Evolutionary conservation across 768 basidiomycete genomes (phyloP).

Genomic region (Kwoniella pini): DNA sequence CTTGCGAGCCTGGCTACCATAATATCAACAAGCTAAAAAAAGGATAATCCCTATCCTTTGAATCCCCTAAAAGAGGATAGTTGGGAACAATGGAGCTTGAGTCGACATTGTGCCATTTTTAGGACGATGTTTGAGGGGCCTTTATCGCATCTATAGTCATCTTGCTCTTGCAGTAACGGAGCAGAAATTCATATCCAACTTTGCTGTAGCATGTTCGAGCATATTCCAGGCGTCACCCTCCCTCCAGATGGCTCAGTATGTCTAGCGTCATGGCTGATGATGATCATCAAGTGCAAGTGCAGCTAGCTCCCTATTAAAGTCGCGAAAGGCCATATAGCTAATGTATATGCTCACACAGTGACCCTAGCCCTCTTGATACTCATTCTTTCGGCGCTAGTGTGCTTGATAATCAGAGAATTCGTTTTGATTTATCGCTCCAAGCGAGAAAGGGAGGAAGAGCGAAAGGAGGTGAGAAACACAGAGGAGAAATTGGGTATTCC

Average conservation of each 20-base stretch:
- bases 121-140: too few species aligned
- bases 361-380: not conserved
- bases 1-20: too few species aligned
- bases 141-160: too few species aligned
- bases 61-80: too few species aligned
- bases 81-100: too few species aligned
- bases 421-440: not conserved
- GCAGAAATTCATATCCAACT: too few species aligned
- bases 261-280: conserved; percentile 1
- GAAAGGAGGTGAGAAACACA: not conserved
- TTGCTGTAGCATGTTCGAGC: conserved; percentile 8
- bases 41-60: too few species aligned
- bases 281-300: conserved; percentile 1
- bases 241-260: conserved; percentile 6
- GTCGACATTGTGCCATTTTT: too few species aligned
- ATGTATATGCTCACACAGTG: not conserved
- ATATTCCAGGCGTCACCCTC: conserved; percentile 1
- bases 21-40: too few species aligned
- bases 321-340: too few species aligned
- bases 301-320: too few species aligned
- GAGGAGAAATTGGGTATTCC: not conserved
- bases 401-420: not conserved
- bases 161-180: too few species aligned
- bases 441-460: not conserved
- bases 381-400: not conserved